Percentiles rank a stretch among this genome's conserved stretches.
These are phyloP conservation scores for Ustilago lituana DNA, from an alignment of 1,284 basidiomycete genomes.

Conservation along the genomic window DNA sequence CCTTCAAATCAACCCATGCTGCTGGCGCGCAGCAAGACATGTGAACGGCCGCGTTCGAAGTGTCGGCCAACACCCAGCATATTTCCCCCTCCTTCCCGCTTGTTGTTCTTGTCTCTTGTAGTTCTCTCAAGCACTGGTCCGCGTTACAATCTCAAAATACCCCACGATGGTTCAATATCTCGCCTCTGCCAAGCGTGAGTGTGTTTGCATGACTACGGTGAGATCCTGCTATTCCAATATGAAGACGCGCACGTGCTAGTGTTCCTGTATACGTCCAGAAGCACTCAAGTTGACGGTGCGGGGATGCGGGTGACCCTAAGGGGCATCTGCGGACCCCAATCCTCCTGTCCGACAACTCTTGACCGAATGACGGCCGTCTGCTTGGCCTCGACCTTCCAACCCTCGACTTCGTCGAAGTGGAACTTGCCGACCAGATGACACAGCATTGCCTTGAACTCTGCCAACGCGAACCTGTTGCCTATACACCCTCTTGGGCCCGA, in stretches of 20 bases:
- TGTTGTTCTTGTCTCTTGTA: constrained; percentile 11
- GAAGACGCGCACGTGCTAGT: too few species aligned
- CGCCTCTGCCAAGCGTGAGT: too few species aligned
- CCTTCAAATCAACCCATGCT: background rate
- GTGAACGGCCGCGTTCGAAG: background rate
- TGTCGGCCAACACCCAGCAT: too few species aligned
- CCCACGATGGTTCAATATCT: too few species aligned
- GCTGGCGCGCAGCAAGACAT: background rate
- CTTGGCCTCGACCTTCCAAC: constrained; percentile 53
- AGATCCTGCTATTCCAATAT: too few species aligned
- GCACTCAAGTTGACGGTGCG: too few species aligned
- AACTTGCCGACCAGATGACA: constrained; percentile 48
- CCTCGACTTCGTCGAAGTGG: constrained; percentile 42
- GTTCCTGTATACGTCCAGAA: too few species aligned
- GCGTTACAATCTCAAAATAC: constrained; percentile 40
- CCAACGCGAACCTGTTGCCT: constrained; percentile 57
- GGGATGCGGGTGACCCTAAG: constrained; percentile 34
- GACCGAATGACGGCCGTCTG: constrained; percentile 46
- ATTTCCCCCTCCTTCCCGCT: background rate
- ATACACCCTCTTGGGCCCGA: constrained; percentile 60
- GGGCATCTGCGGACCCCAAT: constrained; percentile 54
- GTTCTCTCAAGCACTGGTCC: background rate
- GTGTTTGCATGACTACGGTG: too few species aligned
- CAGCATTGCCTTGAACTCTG: constrained; percentile 62
- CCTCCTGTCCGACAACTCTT: constrained; percentile 49